phyloP scores from a whole-genome alignment of 495 filamentous ascomycete species.

The Physcia stellaris region DNA sequence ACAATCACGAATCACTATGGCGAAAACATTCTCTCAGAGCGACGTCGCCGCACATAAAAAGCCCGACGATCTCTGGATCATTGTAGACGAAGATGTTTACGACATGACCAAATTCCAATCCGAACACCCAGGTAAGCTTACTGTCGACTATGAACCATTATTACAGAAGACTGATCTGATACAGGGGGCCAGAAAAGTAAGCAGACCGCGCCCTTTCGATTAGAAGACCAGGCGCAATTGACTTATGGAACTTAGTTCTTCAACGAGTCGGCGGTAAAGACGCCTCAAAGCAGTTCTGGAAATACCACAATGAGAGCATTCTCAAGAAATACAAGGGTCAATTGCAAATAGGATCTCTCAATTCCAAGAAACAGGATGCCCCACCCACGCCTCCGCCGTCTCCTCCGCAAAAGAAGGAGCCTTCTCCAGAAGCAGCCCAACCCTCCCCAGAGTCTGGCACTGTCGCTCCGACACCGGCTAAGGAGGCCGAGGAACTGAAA shows the following conservation, averaged over 20 bases:
- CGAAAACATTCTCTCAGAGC: slow-evolving; percentile 66
- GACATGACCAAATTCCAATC: slow-evolving; percentile 90
- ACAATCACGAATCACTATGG: too few relatives aligned
- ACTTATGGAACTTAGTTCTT: slow-evolving; percentile 51
- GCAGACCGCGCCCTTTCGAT: slow-evolving; percentile 11
- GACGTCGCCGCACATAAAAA: slow-evolving; percentile 90
- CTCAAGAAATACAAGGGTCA: slow-evolving; percentile 88
- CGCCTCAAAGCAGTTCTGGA: slow-evolving; percentile 98
- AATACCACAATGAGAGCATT: slow-evolving; percentile 91
- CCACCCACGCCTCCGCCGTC: slow-evolving; percentile 40
- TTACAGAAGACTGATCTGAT: too few relatives aligned
- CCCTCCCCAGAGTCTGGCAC: slow-evolving; percentile 31
- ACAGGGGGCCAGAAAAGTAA: slow-evolving; percentile 88
- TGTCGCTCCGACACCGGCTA: slow-evolving; percentile 29
- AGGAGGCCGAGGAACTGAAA: slow-evolving; percentile 33
- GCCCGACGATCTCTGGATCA: slow-evolving; percentile 67
- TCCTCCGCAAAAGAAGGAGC: slow-evolving; percentile 35
- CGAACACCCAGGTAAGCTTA: slow-evolving; percentile 65
- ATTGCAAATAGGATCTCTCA: slow-evolving; percentile 80
- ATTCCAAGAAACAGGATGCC: slow-evolving; percentile 60
- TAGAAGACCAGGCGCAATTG: neutral
- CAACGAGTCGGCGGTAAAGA: slow-evolving; percentile 90
- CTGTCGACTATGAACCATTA: too few relatives aligned
- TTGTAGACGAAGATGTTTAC: slow-evolving; percentile 93
- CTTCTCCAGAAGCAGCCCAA: slow-evolving; percentile 22